A percentile compares a stretch with the other conserved stretches of the same genome.
Evolutionary conservation across 2,329 filamentous ascomycete genomes (phyloP).

Genomic region (Pseudocercospora pini-densiflorae): DNA sequence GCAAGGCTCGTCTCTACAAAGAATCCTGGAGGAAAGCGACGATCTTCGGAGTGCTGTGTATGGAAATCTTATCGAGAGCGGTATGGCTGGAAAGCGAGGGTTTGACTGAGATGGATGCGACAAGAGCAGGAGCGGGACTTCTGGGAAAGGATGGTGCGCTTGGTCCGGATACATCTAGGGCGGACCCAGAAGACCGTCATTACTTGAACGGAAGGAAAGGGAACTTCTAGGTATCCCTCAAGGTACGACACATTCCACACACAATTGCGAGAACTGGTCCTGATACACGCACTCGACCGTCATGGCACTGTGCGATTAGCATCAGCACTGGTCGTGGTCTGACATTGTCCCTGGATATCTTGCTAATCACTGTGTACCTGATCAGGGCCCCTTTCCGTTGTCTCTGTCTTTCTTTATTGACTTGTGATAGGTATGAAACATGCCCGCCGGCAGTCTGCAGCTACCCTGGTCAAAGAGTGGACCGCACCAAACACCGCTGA

Average conservation of each 20-base stretch:
- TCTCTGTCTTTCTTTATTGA: no score
- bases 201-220: not conserved
- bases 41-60: constrained; percentile 4
- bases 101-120: not conserved
- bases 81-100: not conserved
- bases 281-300: no score
- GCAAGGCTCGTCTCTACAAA: constrained; percentile 10
- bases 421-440: no score
- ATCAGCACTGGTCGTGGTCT: no score
- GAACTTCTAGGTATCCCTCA: not conserved
- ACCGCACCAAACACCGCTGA: no score
- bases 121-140: not conserved
- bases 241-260: not conserved
- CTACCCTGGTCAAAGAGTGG: no score
- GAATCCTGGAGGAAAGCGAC: constrained; percentile 12
- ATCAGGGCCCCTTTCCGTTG: no score
- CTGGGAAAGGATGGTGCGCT: not conserved
- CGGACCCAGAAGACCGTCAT: not conserved
- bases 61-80: not conserved
- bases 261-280: not conserved
- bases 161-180: not conserved
- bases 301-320: no score
- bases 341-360: no score
- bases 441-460: no score
- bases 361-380: no score